phyloP scores from a whole-genome alignment of 352 stramenopile species.

The Pythium insidiosum region DNA sequence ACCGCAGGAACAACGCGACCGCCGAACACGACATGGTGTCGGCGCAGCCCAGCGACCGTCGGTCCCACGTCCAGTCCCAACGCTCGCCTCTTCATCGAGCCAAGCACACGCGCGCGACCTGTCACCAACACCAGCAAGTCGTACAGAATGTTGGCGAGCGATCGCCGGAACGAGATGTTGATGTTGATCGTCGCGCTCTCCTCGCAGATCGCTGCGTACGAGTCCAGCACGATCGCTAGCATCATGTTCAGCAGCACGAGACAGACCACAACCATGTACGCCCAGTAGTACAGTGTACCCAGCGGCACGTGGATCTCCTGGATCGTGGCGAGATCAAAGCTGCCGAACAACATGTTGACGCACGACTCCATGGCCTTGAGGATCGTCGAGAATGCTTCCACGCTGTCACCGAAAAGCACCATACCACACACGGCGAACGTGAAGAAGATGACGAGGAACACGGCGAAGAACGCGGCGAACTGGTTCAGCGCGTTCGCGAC shows the following conservation, averaged over 20 bases:
- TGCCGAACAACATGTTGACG: conserved; percentile 62
- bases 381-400: conserved; percentile 37
- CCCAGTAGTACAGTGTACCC: conserved; percentile 59
- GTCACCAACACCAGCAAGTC: conserved; percentile 7
- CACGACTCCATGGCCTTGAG: conserved; percentile 34
- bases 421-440: conserved; percentile 38
- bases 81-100: no score
- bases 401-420: conserved; percentile 48
- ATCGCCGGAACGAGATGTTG: conserved; percentile 18
- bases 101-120: no score
- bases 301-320: conserved; percentile 28
- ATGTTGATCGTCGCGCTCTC: conserved; percentile 18
- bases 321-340: conserved; percentile 47
- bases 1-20: conserved; percentile 12
- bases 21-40: not conserved
- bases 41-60: no score
- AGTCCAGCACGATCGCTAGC: conserved; percentile 55
- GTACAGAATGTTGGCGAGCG: conserved; percentile 18
- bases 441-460: conserved; percentile 51
- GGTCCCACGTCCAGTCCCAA: no score
- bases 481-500: conserved; percentile 36
- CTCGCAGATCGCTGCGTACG: conserved; percentile 39
- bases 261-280: conserved; percentile 52
- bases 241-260: conserved; percentile 71
- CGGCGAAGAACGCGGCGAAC: conserved; percentile 43